These are phyloP conservation scores for Pythium dissimile DNA, from an alignment of 352 stramenopile species.

Conservation along the genomic window DNA sequence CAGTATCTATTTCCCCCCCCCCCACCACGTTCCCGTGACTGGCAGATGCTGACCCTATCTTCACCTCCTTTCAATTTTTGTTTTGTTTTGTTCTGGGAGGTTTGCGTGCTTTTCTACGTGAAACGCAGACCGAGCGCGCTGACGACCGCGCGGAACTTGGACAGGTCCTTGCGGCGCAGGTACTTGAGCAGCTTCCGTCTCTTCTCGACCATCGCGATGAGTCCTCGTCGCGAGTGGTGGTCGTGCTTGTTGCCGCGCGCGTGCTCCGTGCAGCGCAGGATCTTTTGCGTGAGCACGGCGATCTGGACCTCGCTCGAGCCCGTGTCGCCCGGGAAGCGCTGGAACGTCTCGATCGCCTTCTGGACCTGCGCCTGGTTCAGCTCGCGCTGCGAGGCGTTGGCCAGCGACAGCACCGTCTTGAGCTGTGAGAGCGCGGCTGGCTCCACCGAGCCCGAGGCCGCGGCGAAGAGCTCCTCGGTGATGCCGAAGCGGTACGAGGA, in stretches of 20 bases:
- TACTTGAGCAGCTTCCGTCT: conserved; percentile 86
- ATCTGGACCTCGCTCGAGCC: conserved; percentile 86
- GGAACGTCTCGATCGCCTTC: conserved; percentile 79
- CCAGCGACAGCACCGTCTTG: conserved; percentile 66
- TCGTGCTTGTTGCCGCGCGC: conserved; percentile 83
- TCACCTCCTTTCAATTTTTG: background rate
- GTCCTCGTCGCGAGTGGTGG: conserved; percentile 79
- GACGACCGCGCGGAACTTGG: conserved; percentile 78
- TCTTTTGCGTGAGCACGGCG: conserved; percentile 84
- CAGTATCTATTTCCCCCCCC: background rate
- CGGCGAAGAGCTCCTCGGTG: conserved; percentile 37
- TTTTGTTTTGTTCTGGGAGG: background rate
- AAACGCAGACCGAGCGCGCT: conserved; percentile 74
- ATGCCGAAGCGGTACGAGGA: conserved; percentile 69
- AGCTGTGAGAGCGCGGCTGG: conserved; percentile 41
- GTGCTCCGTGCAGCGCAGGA: conserved; percentile 72
- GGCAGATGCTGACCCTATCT: background rate
- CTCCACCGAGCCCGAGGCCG: conserved; percentile 32
- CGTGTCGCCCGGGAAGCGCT: conserved; percentile 83
- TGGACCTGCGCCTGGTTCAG: conserved; percentile 82
- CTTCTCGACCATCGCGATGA: conserved; percentile 86
- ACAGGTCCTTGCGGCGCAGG: conserved; percentile 74
- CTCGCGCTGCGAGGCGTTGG: conserved; percentile 78
- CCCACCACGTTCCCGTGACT: background rate
- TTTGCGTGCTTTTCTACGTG: conserved; percentile 49